phyloP scores from a whole-genome alignment of 768 basidiomycete genomes.

The Russula foetens region DNA sequence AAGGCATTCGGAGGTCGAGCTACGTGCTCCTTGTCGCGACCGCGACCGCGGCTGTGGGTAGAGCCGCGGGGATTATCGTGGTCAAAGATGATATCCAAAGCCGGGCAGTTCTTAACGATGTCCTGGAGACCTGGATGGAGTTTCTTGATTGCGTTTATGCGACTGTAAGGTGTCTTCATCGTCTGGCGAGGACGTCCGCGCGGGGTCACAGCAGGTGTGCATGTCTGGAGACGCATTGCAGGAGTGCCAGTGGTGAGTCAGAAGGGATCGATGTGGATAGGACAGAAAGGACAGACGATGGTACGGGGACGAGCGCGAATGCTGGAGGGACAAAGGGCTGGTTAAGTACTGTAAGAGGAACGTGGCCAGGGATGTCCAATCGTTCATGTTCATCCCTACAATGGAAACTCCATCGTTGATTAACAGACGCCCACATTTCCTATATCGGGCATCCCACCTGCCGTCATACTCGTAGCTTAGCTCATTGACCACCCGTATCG shows the following conservation, averaged over 20 bases:
- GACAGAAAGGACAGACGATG: background rate
- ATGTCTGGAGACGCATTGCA: background rate
- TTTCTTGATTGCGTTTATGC: background rate
- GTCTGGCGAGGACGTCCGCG: background rate
- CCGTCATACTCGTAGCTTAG: background rate
- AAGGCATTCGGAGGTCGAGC: conserved; percentile 82
- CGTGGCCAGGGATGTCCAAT: conserved; percentile 7
- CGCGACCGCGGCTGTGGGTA: conserved; percentile 33
- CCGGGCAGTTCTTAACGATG: conserved; percentile 13
- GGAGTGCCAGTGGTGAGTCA: background rate
- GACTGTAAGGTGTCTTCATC: background rate
- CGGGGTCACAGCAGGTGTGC: background rate
- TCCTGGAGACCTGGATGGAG: conserved; percentile 1
- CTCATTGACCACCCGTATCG: background rate
- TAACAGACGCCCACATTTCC: conserved; percentile 1
- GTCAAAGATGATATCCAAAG: conserved; percentile 18
- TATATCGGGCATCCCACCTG: background rate
- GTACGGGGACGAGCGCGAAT: background rate
- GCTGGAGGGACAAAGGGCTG: conserved; percentile 4
- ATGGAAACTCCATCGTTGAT: background rate
- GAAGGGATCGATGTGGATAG: background rate
- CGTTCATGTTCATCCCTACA: conserved; percentile 1
- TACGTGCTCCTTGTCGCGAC: conserved; percentile 42
- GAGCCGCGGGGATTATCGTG: conserved; percentile 29
- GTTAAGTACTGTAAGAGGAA: conserved; percentile 1